Conservation (phyloP, 371 early-diverging fungal species). For the Coemansia sp. region DNA sequence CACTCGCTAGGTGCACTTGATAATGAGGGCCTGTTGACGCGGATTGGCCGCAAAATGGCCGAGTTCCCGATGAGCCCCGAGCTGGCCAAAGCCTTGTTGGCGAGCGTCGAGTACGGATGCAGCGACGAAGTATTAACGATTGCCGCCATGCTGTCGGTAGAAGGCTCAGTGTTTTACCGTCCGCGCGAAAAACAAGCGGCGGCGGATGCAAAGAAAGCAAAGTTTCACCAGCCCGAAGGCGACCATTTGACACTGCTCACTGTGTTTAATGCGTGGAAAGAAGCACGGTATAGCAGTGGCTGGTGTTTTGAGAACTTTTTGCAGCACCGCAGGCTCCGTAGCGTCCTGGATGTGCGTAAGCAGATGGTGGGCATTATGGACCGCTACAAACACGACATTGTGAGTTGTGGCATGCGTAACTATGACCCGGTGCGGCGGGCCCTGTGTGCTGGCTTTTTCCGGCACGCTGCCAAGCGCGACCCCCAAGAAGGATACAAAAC, state of each 20-base stretch:
- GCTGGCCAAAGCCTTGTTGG: constrained; percentile 89
- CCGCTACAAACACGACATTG: constrained; percentile 88
- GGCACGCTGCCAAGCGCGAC: constrained; percentile 96
- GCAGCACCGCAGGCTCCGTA: constrained; percentile 84
- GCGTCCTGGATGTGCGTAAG: constrained; percentile 92
- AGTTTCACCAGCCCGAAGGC: constrained; percentile 97
- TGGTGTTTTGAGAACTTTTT: constrained; percentile 98
- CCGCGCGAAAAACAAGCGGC: constrained; percentile 95
- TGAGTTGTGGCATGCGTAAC: constrained; percentile 85
- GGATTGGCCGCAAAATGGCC: constrained; percentile 95
- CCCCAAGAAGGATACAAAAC: constrained; percentile 98
- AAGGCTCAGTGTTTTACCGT: constrained; percentile 89
- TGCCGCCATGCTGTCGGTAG: constrained; percentile 94
- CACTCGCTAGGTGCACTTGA: constrained; percentile 95
- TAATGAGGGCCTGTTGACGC: constrained; percentile 88
- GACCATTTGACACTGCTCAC: constrained; percentile 95
- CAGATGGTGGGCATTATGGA: constrained; percentile 97
- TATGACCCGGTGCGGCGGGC: constrained; percentile 87
- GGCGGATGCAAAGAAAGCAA: constrained; percentile 94
- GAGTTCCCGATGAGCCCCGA: constrained; percentile 96
- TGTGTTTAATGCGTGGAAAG: constrained; percentile 93
- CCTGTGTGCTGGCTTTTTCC: constrained; percentile 90
- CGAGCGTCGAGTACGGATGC: constrained; percentile 88
- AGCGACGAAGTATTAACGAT: constrained; percentile 95
- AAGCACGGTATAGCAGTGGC: constrained; percentile 78